Conservation (phyloP, 2,329 filamentous ascomycete species). For the Arthrocladium fulminans region DNA sequence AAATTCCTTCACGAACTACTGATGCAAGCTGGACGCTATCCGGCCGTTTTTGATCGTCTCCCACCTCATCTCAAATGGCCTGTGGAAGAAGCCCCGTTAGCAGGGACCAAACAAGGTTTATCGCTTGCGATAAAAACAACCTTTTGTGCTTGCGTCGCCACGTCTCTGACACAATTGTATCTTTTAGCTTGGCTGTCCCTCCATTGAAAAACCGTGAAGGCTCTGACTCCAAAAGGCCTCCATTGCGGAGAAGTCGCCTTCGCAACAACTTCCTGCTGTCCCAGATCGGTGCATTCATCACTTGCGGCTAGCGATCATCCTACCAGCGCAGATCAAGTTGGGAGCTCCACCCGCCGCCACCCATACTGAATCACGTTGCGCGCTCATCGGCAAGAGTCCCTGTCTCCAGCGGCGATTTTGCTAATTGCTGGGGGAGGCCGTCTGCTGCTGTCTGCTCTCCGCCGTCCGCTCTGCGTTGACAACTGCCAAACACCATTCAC, state of each 20-base stretch:
- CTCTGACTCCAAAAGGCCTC: neutral
- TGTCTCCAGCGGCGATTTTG: neutral
- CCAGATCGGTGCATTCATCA: neutral
- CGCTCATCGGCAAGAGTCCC: neutral
- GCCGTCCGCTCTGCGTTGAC: neutral
- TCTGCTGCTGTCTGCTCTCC: too few relatives aligned
- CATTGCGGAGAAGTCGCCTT: neutral
- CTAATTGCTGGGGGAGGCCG: too few relatives aligned
- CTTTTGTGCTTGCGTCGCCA: neutral
- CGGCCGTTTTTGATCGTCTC: neutral
- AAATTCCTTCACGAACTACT: neutral
- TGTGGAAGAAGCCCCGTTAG: neutral
- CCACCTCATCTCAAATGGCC: neutral
- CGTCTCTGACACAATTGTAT: neutral
- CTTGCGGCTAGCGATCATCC: neutral
- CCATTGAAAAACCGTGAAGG: neutral
- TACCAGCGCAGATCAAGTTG: conserved; percentile 1
- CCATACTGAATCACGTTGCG: conserved; percentile 2
- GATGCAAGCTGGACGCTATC: neutral
- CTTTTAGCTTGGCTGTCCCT: conserved; percentile 5
- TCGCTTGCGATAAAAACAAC: neutral
- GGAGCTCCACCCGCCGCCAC: conserved; percentile 5
- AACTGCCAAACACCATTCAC: neutral
- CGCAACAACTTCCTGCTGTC: neutral
- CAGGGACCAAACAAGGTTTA: too few relatives aligned